Percentiles rank a stretch among this genome's conserved stretches.
phyloP scores from a whole-genome alignment of 1,139 yeast genomes.

The Geotrichum citri-aurantii region DNA sequence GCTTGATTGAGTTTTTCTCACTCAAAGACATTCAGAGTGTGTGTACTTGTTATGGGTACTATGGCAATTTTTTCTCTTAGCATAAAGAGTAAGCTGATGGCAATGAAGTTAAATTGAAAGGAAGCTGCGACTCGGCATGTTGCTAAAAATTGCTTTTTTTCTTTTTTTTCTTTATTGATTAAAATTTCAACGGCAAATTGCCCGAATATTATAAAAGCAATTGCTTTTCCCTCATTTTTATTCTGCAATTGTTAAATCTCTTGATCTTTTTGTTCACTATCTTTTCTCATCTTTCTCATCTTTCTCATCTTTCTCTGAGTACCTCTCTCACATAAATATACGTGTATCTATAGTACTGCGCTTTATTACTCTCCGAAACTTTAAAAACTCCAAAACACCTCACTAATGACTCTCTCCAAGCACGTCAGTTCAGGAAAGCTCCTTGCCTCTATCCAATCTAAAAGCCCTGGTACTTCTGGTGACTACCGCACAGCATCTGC shows the following conservation, averaged over 20 bases:
- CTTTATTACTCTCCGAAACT: neutral
- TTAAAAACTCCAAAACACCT: neutral
- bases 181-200: neutral
- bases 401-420: slow-evolving; percentile 32
- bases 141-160: neutral
- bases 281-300: neutral
- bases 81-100: too few relatives aligned
- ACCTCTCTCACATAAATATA: neutral
- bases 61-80: too few relatives aligned
- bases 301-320: neutral
- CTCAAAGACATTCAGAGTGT: too few relatives aligned
- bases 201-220: neutral
- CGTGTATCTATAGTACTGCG: neutral
- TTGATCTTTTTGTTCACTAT: neutral
- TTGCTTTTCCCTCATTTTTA: neutral
- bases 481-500: slow-evolving; percentile 17
- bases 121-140: too few relatives aligned
- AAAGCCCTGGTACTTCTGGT: slow-evolving; percentile 22
- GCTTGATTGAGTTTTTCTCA: too few relatives aligned
- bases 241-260: too few relatives aligned
- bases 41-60: too few relatives aligned
- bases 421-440: slow-evolving; percentile 35
- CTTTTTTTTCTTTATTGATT: neutral
- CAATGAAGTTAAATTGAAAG: too few relatives aligned
- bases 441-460: slow-evolving; percentile 26